Percentiles rank a stretch among this genome's conserved stretches.
Evolutionary conservation across 305 asterid species (phyloP).

Genomic region (Caryopteris hybrid): DNA sequence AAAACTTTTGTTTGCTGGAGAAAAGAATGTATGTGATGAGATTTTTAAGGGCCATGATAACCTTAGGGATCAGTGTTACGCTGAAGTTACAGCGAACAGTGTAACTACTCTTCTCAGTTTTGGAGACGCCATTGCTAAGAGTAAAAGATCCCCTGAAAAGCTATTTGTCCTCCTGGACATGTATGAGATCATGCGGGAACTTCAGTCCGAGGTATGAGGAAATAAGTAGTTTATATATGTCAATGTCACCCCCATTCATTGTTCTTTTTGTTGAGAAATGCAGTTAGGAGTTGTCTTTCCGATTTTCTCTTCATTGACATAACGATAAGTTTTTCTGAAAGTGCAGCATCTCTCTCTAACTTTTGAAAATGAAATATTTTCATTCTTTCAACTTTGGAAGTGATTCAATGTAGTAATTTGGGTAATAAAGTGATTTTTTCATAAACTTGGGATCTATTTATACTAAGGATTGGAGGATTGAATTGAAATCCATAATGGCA

Average conservation of each 20-base stretch:
- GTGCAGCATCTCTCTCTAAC: not conserved
- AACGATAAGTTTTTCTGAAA: not conserved
- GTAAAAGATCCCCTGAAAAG: conserved; percentile 96
- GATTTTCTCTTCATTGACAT: conserved; percentile 1
- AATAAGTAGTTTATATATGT: conserved; percentile 3
- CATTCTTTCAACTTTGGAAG: not conserved
- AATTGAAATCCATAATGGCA: too few species aligned
- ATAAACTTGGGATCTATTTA: too few species aligned
- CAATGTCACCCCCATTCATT: not conserved
- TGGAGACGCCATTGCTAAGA: conserved; percentile 92
- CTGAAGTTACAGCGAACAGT: conserved; percentile 68
- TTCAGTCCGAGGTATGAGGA: conserved; percentile 70
- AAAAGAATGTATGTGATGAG: conserved; percentile 80
- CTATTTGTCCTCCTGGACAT: conserved; percentile 92
- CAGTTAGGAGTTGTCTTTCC: not conserved
- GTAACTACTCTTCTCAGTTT: conserved; percentile 77
- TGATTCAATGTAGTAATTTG: not conserved
- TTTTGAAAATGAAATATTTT: not conserved
- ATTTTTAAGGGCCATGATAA: conserved; percentile 55
- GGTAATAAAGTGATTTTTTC: not conserved
- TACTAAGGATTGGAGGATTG: too few species aligned
- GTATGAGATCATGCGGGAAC: conserved; percentile 97
- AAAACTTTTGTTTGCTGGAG: conserved; percentile 82
- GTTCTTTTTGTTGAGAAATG: not conserved
- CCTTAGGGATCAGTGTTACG: conserved; percentile 82